A percentile compares a stretch with the other conserved stretches of the same genome.
Conservation (phyloP, 352 stramenopile species). For the Phytophthora brassicae region DNA sequence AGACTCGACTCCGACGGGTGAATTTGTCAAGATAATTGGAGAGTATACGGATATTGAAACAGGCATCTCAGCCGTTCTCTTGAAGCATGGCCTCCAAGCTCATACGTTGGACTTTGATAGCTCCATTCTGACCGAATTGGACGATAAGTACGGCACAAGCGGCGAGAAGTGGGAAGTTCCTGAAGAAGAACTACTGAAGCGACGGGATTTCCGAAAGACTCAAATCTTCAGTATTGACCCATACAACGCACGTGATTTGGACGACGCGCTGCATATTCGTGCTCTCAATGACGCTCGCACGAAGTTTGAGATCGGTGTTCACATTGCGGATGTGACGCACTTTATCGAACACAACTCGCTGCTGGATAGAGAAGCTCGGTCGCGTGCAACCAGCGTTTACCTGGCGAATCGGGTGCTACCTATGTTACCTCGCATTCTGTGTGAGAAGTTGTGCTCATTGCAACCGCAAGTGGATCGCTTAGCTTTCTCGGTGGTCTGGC, state of each 20-base stretch:
- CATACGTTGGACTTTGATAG: constrained; percentile 68
- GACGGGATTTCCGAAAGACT: constrained; percentile 88
- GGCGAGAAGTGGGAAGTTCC: constrained; percentile 79
- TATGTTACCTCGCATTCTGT: constrained; percentile 97
- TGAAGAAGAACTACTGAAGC: constrained; percentile 71
- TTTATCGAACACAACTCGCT: constrained; percentile 90
- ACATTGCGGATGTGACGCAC: constrained; percentile 98
- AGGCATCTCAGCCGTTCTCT: constrained; percentile 89
- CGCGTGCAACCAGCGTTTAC: constrained; percentile 96
- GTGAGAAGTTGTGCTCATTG: constrained; percentile 96
- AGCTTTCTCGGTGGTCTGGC: constrained; percentile 95
- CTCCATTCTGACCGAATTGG: constrained; percentile 62
- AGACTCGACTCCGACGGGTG: constrained; percentile 59
- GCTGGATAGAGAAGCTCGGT: constrained; percentile 93
- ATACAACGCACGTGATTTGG: constrained; percentile 95
- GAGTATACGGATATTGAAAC: constrained; percentile 85
- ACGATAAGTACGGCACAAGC: constrained; percentile 74
- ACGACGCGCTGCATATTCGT: constrained; percentile 95
- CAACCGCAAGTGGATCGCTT: constrained; percentile 96
- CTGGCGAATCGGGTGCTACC: constrained; percentile 94
- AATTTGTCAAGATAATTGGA: constrained; percentile 76
- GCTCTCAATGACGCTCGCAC: constrained; percentile 54
- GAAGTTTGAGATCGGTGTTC: constrained; percentile 92
- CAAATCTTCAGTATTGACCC: constrained; percentile 98
- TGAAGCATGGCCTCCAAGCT: constrained; percentile 87